phyloP scores from a whole-genome alignment of 2,329 filamentous ascomycete genomes.

The Amylocarpus encephaloides region DNA sequence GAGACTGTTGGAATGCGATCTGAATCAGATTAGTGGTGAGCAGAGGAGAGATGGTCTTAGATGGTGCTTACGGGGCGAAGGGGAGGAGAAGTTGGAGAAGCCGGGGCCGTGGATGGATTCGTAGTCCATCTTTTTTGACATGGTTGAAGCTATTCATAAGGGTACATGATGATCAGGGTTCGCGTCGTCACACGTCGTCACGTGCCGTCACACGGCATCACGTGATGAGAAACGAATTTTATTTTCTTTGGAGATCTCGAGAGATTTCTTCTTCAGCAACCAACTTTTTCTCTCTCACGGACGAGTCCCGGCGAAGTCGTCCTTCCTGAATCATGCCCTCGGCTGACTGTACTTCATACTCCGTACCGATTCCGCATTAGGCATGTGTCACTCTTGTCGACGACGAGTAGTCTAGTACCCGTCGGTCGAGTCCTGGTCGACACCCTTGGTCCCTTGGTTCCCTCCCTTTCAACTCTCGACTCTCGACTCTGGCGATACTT shows the following conservation, averaged over 20 bases:
- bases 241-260: background rate
- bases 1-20: slow-evolving; percentile 73
- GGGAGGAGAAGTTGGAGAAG: slow-evolving; percentile 48
- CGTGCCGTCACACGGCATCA: background rate
- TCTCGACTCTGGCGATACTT: background rate
- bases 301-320: no score
- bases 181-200: background rate
- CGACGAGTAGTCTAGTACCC: no score
- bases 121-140: slow-evolving; percentile 45
- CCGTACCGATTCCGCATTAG: no score
- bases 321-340: no score
- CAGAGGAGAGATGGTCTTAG: background rate
- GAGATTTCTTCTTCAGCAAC: background rate
- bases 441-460: background rate
- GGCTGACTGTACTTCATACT: no score
- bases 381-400: no score
- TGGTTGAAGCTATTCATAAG: background rate
- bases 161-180: background rate
- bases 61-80: slow-evolving; percentile 23
- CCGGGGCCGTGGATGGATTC: slow-evolving; percentile 54
- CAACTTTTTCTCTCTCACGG: no score
- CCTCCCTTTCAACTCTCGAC: background rate
- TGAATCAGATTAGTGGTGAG: slow-evolving; percentile 32
- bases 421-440: no score
- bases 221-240: background rate